Conservation (phyloP, 257 asterid species). For the Solanum lycopersicoides region DNA sequence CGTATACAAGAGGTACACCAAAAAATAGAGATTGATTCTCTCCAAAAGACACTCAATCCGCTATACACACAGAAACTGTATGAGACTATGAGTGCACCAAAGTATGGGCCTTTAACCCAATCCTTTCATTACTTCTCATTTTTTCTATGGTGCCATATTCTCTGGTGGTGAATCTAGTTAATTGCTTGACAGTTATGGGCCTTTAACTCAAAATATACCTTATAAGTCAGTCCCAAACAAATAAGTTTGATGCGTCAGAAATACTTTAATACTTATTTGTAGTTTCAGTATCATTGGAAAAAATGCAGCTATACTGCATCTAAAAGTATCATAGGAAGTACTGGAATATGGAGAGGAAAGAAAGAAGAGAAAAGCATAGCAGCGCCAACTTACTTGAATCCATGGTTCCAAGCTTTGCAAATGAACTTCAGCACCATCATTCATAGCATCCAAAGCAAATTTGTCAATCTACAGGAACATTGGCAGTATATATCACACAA, state of each 20-base stretch:
- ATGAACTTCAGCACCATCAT: conserved; percentile 77
- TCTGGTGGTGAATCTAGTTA: background rate
- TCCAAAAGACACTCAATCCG: background rate
- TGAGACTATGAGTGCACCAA: background rate
- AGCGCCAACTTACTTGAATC: conserved; percentile 51
- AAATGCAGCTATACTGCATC: background rate
- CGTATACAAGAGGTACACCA: background rate
- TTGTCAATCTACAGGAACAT: conserved; percentile 62
- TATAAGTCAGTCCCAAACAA: background rate
- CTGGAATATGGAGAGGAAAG: background rate
- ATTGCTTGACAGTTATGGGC: background rate
- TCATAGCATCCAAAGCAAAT: conserved; percentile 80
- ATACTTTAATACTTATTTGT: background rate
- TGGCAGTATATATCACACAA: conserved; percentile 4
- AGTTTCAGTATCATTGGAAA: background rate
- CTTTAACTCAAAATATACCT: background rate
- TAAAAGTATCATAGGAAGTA: background rate
- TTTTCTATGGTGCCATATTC: background rate
- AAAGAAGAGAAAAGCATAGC: background rate
- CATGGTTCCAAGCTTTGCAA: conserved; percentile 95
- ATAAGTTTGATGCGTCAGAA: background rate
- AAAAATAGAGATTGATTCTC: background rate
- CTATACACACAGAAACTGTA: background rate
- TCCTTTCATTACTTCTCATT: background rate
- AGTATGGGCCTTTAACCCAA: background rate